These are phyloP conservation scores for Daldinia bambusicola DNA, from an alignment of 495 filamentous ascomycete genomes.

Conservation along the genomic window DNA sequence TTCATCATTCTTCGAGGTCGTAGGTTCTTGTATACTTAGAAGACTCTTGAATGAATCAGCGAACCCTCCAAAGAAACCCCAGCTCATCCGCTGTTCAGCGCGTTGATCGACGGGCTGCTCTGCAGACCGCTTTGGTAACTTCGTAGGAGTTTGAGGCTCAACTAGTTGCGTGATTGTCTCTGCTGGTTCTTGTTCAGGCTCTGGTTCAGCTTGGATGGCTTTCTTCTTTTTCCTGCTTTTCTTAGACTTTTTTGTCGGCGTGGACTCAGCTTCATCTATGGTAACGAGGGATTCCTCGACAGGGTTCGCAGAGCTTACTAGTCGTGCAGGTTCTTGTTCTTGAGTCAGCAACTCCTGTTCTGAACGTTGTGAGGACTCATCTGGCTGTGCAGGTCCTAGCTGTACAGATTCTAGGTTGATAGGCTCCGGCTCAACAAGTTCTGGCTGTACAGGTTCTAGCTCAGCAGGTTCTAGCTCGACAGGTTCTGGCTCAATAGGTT, in stretches of 20 bases:
- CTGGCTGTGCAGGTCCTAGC: not conserved
- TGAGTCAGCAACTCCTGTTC: not conserved
- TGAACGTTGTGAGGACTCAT: slow-evolving; percentile 1
- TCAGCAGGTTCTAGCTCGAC: no score
- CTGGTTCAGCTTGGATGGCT: slow-evolving; percentile 35
- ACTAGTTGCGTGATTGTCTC: slow-evolving; percentile 17
- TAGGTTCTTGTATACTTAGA: slow-evolving; percentile 2
- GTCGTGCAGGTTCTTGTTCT: slow-evolving; percentile 3
- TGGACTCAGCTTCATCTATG: slow-evolving; percentile 22
- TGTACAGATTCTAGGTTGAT: no score
- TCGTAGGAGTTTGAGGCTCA: slow-evolving; percentile 15
- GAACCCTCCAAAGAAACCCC: slow-evolving; percentile 1
- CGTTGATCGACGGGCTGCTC: not conserved
- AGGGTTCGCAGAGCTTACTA: slow-evolving; percentile 7
- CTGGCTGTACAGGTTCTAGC: no score
- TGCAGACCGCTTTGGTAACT: slow-evolving; percentile 1
- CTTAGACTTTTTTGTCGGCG: slow-evolving; percentile 46
- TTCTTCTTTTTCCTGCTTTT: slow-evolving; percentile 52
- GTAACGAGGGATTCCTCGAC: not conserved
- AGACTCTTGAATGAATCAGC: slow-evolving; percentile 3
- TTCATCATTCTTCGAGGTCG: slow-evolving; percentile 17
- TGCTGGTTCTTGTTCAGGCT: not conserved
- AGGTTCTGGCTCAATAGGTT: no score
- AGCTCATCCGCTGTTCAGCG: not conserved
- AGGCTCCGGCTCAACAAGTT: no score